phyloP scores from a whole-genome alignment of 192 early-diverging fungal genomes.

The Dispira simplex region DNA sequence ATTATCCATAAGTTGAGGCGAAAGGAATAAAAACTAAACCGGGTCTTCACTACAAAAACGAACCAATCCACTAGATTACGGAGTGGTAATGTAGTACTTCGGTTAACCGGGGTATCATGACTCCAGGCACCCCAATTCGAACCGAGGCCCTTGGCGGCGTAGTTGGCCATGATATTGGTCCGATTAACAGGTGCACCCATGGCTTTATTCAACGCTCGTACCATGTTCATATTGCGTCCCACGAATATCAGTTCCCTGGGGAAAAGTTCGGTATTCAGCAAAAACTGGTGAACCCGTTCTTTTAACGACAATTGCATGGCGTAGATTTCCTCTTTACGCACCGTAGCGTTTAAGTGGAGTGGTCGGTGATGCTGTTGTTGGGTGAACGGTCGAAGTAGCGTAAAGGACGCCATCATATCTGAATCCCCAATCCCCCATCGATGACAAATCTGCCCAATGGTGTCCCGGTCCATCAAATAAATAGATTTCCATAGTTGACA shows the following conservation, averaged over 20 bases:
- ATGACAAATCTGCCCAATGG: slow-evolving; percentile 42
- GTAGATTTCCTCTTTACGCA: slow-evolving; percentile 23
- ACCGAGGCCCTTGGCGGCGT: slow-evolving; percentile 45
- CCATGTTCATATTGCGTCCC: slow-evolving; percentile 74
- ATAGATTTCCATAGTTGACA: slow-evolving; percentile 75
- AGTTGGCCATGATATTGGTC: slow-evolving; percentile 69
- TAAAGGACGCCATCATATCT: slow-evolving; percentile 23
- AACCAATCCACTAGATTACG: slow-evolving; percentile 1
- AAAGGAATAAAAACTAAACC: slow-evolving; percentile 34
- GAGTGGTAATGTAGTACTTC: neutral
- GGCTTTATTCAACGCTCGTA: slow-evolving; percentile 69
- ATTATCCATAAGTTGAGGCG: slow-evolving; percentile 36
- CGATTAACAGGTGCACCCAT: slow-evolving; percentile 79
- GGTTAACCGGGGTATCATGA: neutral
- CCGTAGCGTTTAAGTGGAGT: neutral
- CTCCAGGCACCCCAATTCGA: slow-evolving; percentile 23
- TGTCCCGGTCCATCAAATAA: slow-evolving; percentile 49
- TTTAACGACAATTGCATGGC: slow-evolving; percentile 63
- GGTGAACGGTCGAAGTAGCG: slow-evolving; percentile 23
- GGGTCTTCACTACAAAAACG: slow-evolving; percentile 13
- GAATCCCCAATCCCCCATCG: slow-evolving; percentile 46
- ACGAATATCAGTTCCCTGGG: slow-evolving; percentile 87
- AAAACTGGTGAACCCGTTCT: slow-evolving; percentile 47
- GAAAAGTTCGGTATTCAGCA: slow-evolving; percentile 47
- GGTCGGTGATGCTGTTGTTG: slow-evolving; percentile 9